Evolutionary conservation across 768 basidiomycete genomes (phyloP).

Genomic region (Phaeotremella fagi): DNA sequence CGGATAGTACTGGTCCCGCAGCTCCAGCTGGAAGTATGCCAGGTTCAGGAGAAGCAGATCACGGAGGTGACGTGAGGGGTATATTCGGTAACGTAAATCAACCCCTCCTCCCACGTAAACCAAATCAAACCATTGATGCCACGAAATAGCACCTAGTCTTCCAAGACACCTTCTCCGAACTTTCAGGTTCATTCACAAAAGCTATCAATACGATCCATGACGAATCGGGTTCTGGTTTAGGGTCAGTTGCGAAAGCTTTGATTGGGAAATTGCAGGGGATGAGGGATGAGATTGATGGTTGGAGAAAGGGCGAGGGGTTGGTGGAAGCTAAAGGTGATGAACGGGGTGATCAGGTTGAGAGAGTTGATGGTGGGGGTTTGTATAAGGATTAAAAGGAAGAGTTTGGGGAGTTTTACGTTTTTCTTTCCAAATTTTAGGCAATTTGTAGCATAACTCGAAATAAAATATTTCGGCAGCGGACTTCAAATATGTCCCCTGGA

Average conservation of each 20-base stretch:
- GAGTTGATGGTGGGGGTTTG: conserved; percentile 29
- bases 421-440: too few species aligned
- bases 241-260: conserved; percentile 36
- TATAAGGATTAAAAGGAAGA: conserved; percentile 22
- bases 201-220: conserved; percentile 44
- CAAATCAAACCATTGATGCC: too few species aligned
- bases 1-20: conserved; percentile 13
- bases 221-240: conserved; percentile 33
- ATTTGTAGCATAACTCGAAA: too few species aligned
- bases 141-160: conserved; percentile 35
- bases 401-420: neutral
- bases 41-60: conserved; percentile 38
- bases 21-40: conserved; percentile 31
- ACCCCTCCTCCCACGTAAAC: neutral
- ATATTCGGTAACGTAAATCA: conserved; percentile 45
- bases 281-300: conserved; percentile 43
- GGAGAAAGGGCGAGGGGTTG: conserved; percentile 33
- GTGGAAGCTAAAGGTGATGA: conserved; percentile 29
- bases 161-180: conserved; percentile 36
- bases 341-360: conserved; percentile 26
- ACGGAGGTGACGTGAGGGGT: conserved; percentile 35
- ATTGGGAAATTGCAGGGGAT: conserved; percentile 36
- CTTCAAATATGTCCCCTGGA: too few species aligned
- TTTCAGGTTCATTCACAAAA: conserved; percentile 38
- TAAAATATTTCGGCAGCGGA: too few species aligned